Conservation (phyloP, 768 basidiomycete genomes). For the Naganishia randhawae region DNA sequence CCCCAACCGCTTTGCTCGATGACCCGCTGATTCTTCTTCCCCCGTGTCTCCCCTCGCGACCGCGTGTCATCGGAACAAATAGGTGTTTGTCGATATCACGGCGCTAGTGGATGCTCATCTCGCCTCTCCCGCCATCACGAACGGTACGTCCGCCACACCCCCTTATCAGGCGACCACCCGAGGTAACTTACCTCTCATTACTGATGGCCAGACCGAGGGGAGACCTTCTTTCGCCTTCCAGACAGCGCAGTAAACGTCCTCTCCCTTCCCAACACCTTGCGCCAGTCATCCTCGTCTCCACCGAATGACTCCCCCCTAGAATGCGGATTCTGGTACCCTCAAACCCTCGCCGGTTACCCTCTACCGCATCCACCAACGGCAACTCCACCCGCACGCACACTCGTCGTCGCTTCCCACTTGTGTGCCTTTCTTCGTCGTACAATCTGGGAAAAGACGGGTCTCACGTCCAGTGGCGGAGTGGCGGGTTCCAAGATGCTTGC, state of each 20-base stretch:
- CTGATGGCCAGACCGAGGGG: not conserved
- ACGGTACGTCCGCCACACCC: not conserved
- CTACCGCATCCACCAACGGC: not conserved
- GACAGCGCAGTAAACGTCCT: not conserved
- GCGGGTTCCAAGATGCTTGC: slow-evolving; percentile 31
- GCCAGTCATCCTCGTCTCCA: not conserved
- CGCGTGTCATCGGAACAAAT: not conserved
- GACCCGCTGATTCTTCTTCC: not conserved
- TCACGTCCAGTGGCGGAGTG: slow-evolving; percentile 32
- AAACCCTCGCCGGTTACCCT: not conserved
- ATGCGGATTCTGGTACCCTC: slow-evolving; percentile 17
- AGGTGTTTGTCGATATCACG: slow-evolving; percentile 34
- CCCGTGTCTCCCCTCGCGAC: too few species aligned
- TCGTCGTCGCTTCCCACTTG: slow-evolving; percentile 29
- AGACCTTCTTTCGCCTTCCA: slow-evolving; percentile 18
- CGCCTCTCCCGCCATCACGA: not conserved
- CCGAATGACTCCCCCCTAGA: not conserved
- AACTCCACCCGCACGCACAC: not conserved
- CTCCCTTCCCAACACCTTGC: not conserved
- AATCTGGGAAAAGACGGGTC: slow-evolving; percentile 26
- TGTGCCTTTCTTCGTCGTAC: slow-evolving; percentile 27
- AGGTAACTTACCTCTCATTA: too few species aligned
- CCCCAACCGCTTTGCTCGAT: too few species aligned
- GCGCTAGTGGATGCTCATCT: slow-evolving; percentile 27
- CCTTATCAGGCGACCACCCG: not conserved